Conservation (phyloP, 208 protist species). For the Balamuthia mandrillaris region DNA sequence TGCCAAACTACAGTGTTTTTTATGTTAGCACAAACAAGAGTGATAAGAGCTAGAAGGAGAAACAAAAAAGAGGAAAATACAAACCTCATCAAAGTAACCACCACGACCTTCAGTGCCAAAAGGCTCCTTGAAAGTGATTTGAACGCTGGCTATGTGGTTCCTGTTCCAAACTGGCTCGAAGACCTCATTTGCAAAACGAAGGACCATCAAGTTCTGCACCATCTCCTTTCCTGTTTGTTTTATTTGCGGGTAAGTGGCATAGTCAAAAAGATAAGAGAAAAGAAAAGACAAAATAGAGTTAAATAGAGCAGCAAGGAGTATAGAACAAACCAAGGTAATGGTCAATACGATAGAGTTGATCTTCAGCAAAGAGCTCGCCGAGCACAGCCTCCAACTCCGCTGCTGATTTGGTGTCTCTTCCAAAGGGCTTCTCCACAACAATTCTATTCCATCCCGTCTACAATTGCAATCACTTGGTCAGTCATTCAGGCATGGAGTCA, state of each 20-base stretch:
- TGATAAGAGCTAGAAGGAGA: not conserved
- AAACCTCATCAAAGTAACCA: slow-evolving; percentile 68
- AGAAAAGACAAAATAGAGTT: not conserved
- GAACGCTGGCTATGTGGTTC: slow-evolving; percentile 64
- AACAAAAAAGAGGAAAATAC: not conserved
- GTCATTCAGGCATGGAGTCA: not conserved
- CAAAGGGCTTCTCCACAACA: slow-evolving; percentile 79
- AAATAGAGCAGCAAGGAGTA: not conserved
- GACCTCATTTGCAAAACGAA: slow-evolving; percentile 75
- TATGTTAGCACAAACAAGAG: not conserved
- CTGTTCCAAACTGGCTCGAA: slow-evolving; percentile 74
- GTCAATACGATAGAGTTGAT: slow-evolving; percentile 76
- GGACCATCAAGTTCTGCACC: slow-evolving; percentile 70
- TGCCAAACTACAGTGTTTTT: slow-evolving; percentile 51
- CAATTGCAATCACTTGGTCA: too few species aligned
- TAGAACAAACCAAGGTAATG: slow-evolving; percentile 62
- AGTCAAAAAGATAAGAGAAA: not conserved
- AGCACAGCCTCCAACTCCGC: not conserved
- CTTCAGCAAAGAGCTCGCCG: slow-evolving; percentile 45
- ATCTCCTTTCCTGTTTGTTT: slow-evolving; percentile 68
- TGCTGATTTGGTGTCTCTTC: slow-evolving; percentile 54
- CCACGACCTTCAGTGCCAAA: slow-evolving; percentile 68
- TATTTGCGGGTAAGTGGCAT: too few species aligned
- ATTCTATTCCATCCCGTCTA: slow-evolving; percentile 58
- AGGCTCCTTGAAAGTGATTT: slow-evolving; percentile 74